phyloP scores from a whole-genome alignment of 1,284 basidiomycete species.

The Amylostereum areolatum region DNA sequence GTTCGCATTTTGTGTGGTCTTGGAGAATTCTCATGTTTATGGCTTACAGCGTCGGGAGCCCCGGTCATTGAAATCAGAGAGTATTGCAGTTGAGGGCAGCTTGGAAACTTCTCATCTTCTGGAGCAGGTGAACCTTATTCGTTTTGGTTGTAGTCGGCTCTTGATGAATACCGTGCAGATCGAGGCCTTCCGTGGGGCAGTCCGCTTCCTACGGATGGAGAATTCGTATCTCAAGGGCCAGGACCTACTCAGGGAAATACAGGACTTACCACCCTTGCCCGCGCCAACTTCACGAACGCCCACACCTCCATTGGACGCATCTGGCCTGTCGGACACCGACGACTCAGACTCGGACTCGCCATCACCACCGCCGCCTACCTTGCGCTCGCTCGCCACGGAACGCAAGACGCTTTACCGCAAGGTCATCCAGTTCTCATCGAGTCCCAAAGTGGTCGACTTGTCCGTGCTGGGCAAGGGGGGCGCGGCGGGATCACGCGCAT shows the following conservation, averaged over 20 bases:
- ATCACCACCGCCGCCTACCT: slow-evolving; percentile 37
- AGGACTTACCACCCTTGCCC: slow-evolving; percentile 62
- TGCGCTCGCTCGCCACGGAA: slow-evolving; percentile 70
- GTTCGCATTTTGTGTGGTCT: slow-evolving; percentile 12
- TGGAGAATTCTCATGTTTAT: slow-evolving; percentile 3
- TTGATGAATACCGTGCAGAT: slow-evolving; percentile 44
- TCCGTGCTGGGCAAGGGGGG: slow-evolving; percentile 41
- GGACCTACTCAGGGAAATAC: slow-evolving; percentile 79
- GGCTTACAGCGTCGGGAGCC: slow-evolving; percentile 35
- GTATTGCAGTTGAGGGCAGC: slow-evolving; percentile 64
- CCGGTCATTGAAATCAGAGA: slow-evolving; percentile 59
- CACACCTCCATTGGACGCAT: slow-evolving; percentile 60
- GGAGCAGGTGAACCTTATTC: slow-evolving; percentile 57
- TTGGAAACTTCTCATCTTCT: slow-evolving; percentile 81
- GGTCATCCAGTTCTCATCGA: slow-evolving; percentile 75
- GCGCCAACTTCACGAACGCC: slow-evolving; percentile 37
- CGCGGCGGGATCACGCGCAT: slow-evolving; percentile 31
- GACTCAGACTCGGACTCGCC: slow-evolving; percentile 48
- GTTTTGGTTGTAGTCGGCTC: slow-evolving; percentile 3
- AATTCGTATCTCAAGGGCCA: slow-evolving; percentile 90
- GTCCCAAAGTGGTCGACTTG: slow-evolving; percentile 78
- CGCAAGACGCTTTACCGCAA: slow-evolving; percentile 80
- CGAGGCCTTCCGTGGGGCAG: slow-evolving; percentile 83
- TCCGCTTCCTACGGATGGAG: slow-evolving; percentile 86
- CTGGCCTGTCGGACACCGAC: slow-evolving; percentile 56